Conservation (phyloP, 495 filamentous ascomycete species). For the Jackrogersella multiformis region DNA sequence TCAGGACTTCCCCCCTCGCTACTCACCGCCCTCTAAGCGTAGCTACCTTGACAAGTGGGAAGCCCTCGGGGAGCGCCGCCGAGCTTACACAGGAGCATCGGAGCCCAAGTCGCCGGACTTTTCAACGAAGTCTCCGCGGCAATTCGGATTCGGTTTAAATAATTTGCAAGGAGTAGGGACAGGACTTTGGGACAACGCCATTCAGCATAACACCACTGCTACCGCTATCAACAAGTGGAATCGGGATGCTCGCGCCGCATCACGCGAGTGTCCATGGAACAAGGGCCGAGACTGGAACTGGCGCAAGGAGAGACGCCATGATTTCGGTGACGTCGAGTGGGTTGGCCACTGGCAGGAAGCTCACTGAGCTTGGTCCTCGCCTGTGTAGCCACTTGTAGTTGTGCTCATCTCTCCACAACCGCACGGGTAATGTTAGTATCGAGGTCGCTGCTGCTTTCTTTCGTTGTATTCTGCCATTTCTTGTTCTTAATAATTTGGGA, state of each 20-base stretch:
- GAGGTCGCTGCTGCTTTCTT: conserved; percentile 37
- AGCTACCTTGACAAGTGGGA: conserved; percentile 84
- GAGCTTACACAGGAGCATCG: conserved; percentile 66
- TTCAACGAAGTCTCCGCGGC: conserved; percentile 49
- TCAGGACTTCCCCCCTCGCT: conserved; percentile 54
- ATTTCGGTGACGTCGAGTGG: conserved; percentile 83
- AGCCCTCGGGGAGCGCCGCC: conserved; percentile 79
- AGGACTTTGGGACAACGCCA: conserved; percentile 50
- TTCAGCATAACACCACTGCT: conserved; percentile 19
- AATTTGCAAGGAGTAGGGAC: conserved; percentile 45
- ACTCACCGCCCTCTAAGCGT: conserved; percentile 61
- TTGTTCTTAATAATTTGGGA: conserved; percentile 45
- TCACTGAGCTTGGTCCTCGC: conserved; percentile 48
- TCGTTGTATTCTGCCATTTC: conserved; percentile 41
- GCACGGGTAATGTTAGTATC: conserved; percentile 26
- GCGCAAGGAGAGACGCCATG: conserved; percentile 71
- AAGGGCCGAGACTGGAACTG: conserved; percentile 63
- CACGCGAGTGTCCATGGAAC: conserved; percentile 55
- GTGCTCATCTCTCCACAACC: conserved; percentile 48
- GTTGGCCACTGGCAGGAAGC: conserved; percentile 86
- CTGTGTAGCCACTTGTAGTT: conserved; percentile 64
- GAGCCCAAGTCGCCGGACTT: conserved; percentile 56
- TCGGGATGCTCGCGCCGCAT: conserved; percentile 56
- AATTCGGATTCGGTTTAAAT: conserved; percentile 48
- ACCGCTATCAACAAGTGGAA: conserved; percentile 44